Base-by-base conservation (phyloP, 805 yeast genomes). In the Vanderwaltozyma yarrowii region DNA sequence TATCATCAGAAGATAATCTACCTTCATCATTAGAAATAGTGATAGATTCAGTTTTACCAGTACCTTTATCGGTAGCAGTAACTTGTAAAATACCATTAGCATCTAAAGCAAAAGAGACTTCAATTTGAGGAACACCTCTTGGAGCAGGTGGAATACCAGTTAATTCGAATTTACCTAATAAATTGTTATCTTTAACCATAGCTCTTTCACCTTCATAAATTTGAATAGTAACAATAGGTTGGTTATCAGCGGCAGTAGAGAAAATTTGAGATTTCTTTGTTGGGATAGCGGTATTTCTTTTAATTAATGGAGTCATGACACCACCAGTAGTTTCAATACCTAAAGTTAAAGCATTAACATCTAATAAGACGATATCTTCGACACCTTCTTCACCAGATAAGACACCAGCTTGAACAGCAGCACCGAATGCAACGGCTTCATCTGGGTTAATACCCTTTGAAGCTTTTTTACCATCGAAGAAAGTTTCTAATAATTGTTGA, bases 371-470 rank as follows among this genome's bases (percentile, higher is more conserved):
- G 54, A 82, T 79, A 60, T 82, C 92, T 56, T 82, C 94, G 46
- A 79, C 92, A 64, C 94, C 92, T 56, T 81, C 87, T 67, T 88
- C 96, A 66, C 97, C 97, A 40, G 94, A 78, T 49, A 89, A 71
- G 52, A 89, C 94, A 72, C 97, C 97, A 41, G 95, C 97, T 73
- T 89, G 98, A 47, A 89, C 96, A 47, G 98, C 96, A 45, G 97
- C 97, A 76, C 98, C 98, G 57, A 80, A 89, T 32, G 97, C 98
- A 59, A 89, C 97, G 63, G 98, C 98, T 74, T 89, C 98, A 70
- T 89, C 98, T 47, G 98, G 97, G 73, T 89, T 89, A 60, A 89
- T 89, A 57, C 95, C 89, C 76, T 88, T 89, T 51, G 95, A 85
- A 49, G 94, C 89, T 69, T 87, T 87, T 75, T 92, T 89, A 56